Evolutionary conservation across 2,329 filamentous ascomycete genomes (phyloP).

Genomic region (Aotearoamyces nothofagi): DNA sequence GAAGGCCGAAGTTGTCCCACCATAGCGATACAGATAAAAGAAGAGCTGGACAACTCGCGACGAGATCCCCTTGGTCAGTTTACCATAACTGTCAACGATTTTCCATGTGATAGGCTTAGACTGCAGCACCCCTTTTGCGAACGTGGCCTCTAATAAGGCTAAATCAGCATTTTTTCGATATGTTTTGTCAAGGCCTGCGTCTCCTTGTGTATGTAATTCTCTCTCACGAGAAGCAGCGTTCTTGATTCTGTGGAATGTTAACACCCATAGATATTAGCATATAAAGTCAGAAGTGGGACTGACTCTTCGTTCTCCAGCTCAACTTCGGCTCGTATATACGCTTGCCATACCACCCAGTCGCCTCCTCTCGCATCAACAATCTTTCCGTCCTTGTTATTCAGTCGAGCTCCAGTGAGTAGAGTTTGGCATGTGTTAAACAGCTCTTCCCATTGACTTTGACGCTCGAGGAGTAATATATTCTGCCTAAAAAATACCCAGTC

Average conservation of each 20-base stretch:
- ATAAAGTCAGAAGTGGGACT: slow-evolving; percentile 3
- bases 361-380: slow-evolving; percentile 15
- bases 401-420: slow-evolving; percentile 16
- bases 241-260: slow-evolving; percentile 6
- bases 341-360: slow-evolving; percentile 20
- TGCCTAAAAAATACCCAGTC: slow-evolving; percentile 20
- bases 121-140: neutral
- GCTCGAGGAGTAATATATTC: slow-evolving; percentile 13
- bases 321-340: slow-evolving; percentile 14
- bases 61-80: neutral
- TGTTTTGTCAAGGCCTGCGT: slow-evolving; percentile 17
- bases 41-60: neutral
- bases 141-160: slow-evolving; percentile 6
- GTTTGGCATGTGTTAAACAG: slow-evolving; percentile 12
- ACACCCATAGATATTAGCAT: neutral
- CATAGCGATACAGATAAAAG: slow-evolving; percentile 7
- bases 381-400: slow-evolving; percentile 12
- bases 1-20: slow-evolving; percentile 16
- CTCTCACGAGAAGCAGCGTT: slow-evolving; percentile 13
- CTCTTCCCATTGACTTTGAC: slow-evolving; percentile 14
- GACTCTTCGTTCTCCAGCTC: slow-evolving; percentile 12
- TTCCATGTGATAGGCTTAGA: neutral
- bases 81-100: neutral
- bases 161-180: slow-evolving; percentile 20
- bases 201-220: slow-evolving; percentile 16